Evolutionary conservation across 441 rosid species (phyloP).

Genomic region (Aleurites moluccanus): DNA sequence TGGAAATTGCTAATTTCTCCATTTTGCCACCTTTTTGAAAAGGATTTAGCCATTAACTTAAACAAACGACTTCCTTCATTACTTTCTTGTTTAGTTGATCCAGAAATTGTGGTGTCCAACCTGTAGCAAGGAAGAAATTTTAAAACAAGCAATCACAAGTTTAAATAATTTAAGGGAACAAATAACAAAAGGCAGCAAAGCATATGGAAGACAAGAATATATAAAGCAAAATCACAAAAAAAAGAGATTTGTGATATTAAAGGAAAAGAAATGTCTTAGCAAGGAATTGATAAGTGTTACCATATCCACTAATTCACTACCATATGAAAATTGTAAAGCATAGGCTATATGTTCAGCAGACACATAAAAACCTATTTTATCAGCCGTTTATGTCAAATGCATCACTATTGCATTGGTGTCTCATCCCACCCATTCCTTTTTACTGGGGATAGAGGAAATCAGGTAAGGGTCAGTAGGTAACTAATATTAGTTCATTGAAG

Average conservation of each 20-base stretch:
- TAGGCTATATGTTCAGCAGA: not conserved
- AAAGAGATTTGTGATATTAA: not conserved
- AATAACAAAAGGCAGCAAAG: not conserved
- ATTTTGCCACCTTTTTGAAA: conserved; percentile 99
- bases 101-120: conserved; percentile 99
- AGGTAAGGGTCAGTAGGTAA: not conserved
- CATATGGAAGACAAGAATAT: not conserved
- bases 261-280: not conserved
- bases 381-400: not conserved
- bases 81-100: conserved; percentile 91
- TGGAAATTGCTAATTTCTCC: conserved; percentile 99
- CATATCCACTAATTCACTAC: not conserved
- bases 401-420: not conserved
- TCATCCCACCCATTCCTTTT: not conserved
- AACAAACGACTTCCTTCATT: conserved; percentile 96
- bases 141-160: conserved; percentile 26
- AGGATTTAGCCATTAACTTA: conserved; percentile 91
- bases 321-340: not conserved
- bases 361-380: not conserved
- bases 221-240: conserved; percentile 7
- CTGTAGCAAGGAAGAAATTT: conserved; percentile 38
- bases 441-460: not conserved
- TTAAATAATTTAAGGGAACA: conserved; percentile 17
- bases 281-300: not conserved
- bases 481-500: not conserved